phyloP scores from a whole-genome alignment of 2,329 filamentous ascomycete genomes.

The Microcera coccophila region DNA sequence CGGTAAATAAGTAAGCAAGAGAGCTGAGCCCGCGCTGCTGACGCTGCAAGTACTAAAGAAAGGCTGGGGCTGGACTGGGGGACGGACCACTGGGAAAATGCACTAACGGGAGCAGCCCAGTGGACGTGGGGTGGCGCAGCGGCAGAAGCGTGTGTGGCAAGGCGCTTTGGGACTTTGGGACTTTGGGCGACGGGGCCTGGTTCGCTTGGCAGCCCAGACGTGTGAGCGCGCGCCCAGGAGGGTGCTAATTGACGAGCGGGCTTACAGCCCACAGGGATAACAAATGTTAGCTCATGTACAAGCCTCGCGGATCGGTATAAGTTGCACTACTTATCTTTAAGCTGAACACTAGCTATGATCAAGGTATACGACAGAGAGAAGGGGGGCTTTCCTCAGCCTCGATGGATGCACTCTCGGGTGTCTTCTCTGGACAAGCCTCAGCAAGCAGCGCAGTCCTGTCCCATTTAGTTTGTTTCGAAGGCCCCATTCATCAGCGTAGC shows the following conservation, averaged over 20 bases:
- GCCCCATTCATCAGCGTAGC: constrained; percentile 14
- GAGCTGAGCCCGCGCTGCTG: too few relatives aligned
- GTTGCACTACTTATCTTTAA: background rate
- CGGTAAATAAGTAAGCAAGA: too few relatives aligned
- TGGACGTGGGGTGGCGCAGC: background rate
- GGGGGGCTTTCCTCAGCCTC: background rate
- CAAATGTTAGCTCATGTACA: background rate
- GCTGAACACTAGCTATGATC: too few relatives aligned
- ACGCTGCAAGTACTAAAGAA: too few relatives aligned
- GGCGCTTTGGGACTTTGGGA: too few relatives aligned
- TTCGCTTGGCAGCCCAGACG: background rate
- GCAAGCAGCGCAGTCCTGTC: background rate
- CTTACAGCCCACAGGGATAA: background rate
- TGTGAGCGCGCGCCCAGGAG: background rate
- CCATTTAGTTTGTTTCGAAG: constrained; percentile 1
- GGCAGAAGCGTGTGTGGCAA: background rate
- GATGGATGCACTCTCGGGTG: background rate
- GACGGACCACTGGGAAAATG: background rate
- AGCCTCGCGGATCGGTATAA: background rate
- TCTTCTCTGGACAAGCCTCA: background rate
- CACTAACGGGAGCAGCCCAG: background rate
- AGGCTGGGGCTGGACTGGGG: background rate
- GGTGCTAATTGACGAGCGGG: background rate
- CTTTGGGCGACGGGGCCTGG: background rate
- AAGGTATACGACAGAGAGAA: too few relatives aligned